phyloP scores from a whole-genome alignment of 169 alveolate species.

The Neospora caninum region DNA sequence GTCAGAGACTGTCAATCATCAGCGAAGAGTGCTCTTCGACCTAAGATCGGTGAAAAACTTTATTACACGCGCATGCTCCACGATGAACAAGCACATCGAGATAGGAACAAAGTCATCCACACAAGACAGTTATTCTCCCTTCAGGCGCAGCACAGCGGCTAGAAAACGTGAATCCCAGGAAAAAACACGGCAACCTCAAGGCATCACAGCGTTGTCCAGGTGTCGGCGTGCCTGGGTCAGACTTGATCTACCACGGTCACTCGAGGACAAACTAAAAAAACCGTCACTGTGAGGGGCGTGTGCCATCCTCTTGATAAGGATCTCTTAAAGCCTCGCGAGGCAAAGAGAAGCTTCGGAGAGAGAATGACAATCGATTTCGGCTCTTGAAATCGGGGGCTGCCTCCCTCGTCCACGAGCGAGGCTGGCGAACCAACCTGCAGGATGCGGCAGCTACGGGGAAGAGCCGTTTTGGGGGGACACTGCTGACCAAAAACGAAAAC shows the following conservation, averaged over 20 bases:
- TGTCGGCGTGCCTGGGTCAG: too few relatives aligned
- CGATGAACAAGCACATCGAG: too few relatives aligned
- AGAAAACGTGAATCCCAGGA: too few relatives aligned
- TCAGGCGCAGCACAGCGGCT: too few relatives aligned
- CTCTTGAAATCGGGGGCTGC: slow-evolving; percentile 51
- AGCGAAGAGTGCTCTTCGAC: neutral
- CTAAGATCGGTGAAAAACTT: neutral
- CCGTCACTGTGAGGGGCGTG: neutral
- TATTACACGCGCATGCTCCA: too few relatives aligned
- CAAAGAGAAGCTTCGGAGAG: slow-evolving; percentile 35
- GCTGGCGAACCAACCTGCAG: neutral
- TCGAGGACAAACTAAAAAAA: too few relatives aligned
- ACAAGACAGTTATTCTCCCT: too few relatives aligned
- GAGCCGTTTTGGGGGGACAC: neutral
- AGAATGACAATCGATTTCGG: neutral
- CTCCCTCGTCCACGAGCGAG: slow-evolving; percentile 31
- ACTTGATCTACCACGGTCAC: too few relatives aligned
- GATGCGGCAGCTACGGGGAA: slow-evolving; percentile 50
- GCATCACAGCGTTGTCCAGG: too few relatives aligned
- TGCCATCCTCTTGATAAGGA: slow-evolving; percentile 28
- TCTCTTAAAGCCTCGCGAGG: neutral
- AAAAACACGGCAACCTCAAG: too few relatives aligned
- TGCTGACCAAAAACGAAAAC: neutral
- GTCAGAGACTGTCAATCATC: slow-evolving; percentile 48
- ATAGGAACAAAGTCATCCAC: too few relatives aligned